phyloP scores from a whole-genome alignment of 192 early-diverging fungal species.

The Backusella macrospora region DNA sequence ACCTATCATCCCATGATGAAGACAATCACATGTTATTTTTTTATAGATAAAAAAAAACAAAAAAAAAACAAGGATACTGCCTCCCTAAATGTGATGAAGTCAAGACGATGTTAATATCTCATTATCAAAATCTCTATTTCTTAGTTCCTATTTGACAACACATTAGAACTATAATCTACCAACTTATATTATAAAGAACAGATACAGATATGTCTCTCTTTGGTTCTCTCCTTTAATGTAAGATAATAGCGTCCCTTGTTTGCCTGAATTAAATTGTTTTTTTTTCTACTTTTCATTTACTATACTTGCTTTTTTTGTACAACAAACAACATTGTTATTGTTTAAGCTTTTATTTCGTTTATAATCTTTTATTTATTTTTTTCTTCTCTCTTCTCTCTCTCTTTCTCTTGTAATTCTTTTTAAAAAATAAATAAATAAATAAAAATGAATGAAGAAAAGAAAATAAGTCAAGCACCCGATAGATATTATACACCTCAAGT shows the following conservation, averaged over 20 bases:
- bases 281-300: not conserved
- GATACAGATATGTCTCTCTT: too few species aligned
- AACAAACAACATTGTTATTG: conserved; percentile 11
- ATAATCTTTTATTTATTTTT: not conserved
- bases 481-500: conserved; percentile 6
- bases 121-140: too few species aligned
- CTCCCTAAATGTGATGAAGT: too few species aligned
- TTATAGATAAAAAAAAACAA: too few species aligned
- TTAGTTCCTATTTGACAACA: too few species aligned
- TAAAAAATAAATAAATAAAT: not conserved
- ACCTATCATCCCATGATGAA: too few species aligned
- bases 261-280: not conserved
- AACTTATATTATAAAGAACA: too few species aligned
- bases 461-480: not conserved
- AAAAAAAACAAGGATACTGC: too few species aligned
- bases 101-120: too few species aligned
- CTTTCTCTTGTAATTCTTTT: not conserved
- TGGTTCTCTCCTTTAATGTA: not conserved
- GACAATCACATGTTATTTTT: too few species aligned
- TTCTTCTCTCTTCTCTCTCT: not conserved
- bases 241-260: not conserved
- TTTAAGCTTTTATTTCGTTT: not conserved
- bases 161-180: too few species aligned
- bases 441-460: not conserved
- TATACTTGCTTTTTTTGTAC: not conserved